phyloP scores from a whole-genome alignment of 495 filamentous ascomycete genomes.

The Copromyces sp. region DNA sequence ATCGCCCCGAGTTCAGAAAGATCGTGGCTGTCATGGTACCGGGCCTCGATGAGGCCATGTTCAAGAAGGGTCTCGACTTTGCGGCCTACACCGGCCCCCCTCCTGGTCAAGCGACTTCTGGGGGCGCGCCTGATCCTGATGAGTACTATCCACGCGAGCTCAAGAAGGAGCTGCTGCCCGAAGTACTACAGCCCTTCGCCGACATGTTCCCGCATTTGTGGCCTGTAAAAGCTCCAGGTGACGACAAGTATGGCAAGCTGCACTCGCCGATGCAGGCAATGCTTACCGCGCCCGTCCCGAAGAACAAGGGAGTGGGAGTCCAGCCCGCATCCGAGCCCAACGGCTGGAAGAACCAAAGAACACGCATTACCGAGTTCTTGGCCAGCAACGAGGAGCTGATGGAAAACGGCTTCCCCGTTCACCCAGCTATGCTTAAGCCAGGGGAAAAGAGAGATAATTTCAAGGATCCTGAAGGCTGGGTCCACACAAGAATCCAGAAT shows the following conservation, averaged over 20 bases:
- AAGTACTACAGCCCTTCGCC: constrained; percentile 57
- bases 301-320: constrained; percentile 50
- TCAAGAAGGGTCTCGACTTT: constrained; percentile 56
- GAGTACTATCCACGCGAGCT: constrained; percentile 68
- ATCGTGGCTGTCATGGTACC: constrained; percentile 92
- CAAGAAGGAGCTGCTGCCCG: constrained; percentile 46
- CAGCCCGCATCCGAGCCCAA: constrained; percentile 47
- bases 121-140: constrained; percentile 38
- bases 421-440: constrained; percentile 54
- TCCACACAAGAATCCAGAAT: constrained; percentile 59
- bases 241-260: constrained; percentile 66
- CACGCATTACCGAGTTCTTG: constrained; percentile 67
- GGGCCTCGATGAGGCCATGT: constrained; percentile 82
- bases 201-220: constrained; percentile 79
- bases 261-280: constrained; percentile 77
- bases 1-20: constrained; percentile 67
- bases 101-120: constrained; percentile 21
- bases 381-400: constrained; percentile 60
- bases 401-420: constrained; percentile 70
- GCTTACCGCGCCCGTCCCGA: constrained; percentile 54
- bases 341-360: constrained; percentile 56
- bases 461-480: constrained; percentile 60
- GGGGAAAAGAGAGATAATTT: constrained; percentile 34
- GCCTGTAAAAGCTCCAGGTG: constrained; percentile 79
- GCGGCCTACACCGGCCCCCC: constrained; percentile 27